Evolutionary conservation across 768 basidiomycete species (phyloP), one percentile per base, ranked within the genome.

Genomic region (Tubosaeta sp.): DNA sequence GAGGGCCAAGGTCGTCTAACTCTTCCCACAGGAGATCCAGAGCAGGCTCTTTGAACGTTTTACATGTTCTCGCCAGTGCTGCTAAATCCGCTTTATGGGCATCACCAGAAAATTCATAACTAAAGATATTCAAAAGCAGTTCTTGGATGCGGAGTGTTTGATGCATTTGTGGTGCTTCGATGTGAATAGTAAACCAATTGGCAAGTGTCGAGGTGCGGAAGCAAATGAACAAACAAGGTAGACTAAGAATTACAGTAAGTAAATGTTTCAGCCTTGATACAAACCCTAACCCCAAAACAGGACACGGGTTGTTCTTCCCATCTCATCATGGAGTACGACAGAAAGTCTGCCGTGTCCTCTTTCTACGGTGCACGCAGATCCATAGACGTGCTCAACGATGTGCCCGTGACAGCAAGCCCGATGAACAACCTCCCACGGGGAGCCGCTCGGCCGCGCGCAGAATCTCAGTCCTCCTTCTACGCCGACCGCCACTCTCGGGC

Each of bases 261-360:
- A n/a, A 22, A 22, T 22, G 22, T 22, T 22, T 22, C 22, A 22
- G 22, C 22, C 22, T 22, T 22, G 22, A 22, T 22, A 22, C 22
- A 22, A 67, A 65, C 58, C 64, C 63, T 65, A 65, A 65, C 65
- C 64, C 16, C n/a, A 62, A 26, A 35, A 16, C 35, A 19, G 43
- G 51, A 42, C 43, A 31, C 26, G 6, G 12, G 45, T 27, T 35
- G 11, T 6, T n/a, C 26, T 42, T 62, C 29, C 29, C 4, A 5
- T 35, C 14, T 11, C 4, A 27, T 17, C 42, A 89, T 88, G 88
- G 88, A 89, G 57, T 76, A 80, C 61, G 88, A 89, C 72, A 79
- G 86, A 63, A 88, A 86, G 69, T 88, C 89, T 5, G 79, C 80
- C 1, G 85, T 86, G 5, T 90, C 88, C 9, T 90, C 88, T 4